Evolutionary conservation across 2,329 filamentous ascomycete species (phyloP), one percentile per base, ranked within the genome.

Genomic region (Phialocephala subalpina): DNA sequence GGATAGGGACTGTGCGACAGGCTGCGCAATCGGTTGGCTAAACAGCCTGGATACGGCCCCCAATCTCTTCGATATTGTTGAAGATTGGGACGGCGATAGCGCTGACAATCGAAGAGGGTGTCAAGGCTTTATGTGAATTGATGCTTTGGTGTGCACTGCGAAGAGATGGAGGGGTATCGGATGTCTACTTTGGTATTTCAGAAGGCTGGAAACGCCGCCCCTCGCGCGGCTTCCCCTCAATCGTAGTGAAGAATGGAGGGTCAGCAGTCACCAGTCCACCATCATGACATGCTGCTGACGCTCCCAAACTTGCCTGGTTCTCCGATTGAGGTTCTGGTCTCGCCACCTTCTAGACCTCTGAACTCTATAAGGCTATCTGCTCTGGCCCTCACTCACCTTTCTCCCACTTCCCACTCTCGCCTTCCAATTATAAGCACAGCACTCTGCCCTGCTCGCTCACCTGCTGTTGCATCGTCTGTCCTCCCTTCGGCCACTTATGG

Each of bases 161-260:
- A 38, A n/a, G 35, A 38, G 55, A 57, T 57, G 33, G 55, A 57
- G 55, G 55, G 55, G 55, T 38, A 57, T 36, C 29, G 35, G 33
- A 20, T 38, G 22, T 57, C 29, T 14, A 33, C 7, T 33, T 11
- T 27, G 20, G 22, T 6, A 53, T 49, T 29, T 25, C 29, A 18
- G 33, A 25, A 35, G 20, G 20, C 11, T 22, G 55, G 20, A 57
- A 14, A 4, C 18, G 35, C 33, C 45, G n/a, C 45, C n/a, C n/a
- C 6, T 49, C 29, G 29, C 55, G 55, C 55, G 33, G 6, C 18
- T 12, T 20, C 55, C 35, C 18, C 29, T 12, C 36, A 29, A 36
- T 36, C 16, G 9, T 36, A 5, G 14, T 36, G 16, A 12, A n/a
- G 35, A 36, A 18, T 11, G 33, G n/a, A 20, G 7, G 14, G 33